Conservation (phyloP, 2,329 filamentous ascomycete species). For the Cladophialophora exuberans region DNA sequence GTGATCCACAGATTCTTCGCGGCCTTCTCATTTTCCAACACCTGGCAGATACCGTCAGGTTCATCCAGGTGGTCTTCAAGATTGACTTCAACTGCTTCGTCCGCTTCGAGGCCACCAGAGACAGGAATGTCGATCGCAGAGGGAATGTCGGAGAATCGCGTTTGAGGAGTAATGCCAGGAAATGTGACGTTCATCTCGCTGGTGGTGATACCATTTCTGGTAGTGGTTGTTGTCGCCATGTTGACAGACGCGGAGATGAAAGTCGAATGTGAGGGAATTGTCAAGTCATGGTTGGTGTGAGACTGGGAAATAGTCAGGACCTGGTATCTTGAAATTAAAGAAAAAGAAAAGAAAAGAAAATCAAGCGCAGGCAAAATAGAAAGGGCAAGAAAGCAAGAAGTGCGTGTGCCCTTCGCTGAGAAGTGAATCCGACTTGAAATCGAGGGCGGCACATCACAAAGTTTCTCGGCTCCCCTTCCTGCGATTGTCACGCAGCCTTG, state of each 20-base stretch:
- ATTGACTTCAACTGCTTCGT: conserved; percentile 85
- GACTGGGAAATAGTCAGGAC: neutral
- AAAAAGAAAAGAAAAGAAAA: neutral
- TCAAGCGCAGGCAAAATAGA: no score
- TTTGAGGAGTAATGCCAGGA: conserved; percentile 19
- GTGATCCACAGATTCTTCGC: conserved; percentile 96
- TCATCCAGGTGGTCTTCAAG: conserved; percentile 90
- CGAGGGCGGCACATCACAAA: no score
- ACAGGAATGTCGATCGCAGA: conserved; percentile 67
- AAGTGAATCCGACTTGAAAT: no score
- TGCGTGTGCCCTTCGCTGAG: no score
- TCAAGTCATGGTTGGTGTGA: neutral
- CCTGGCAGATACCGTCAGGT: conserved; percentile 88
- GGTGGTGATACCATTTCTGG: conserved; percentile 21
- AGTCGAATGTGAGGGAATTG: neutral
- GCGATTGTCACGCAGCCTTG: no score
- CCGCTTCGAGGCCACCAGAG: conserved; percentile 61
- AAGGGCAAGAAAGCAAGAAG: no score
- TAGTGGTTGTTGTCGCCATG: conserved; percentile 22
- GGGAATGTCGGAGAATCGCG: conserved; percentile 65
- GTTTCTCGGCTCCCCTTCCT: no score
- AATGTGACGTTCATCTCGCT: neutral
- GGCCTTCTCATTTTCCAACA: conserved; percentile 92
- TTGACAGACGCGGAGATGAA: conserved; percentile 5
- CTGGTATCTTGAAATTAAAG: no score